phyloP scores from a whole-genome alignment of 2,329 filamentous ascomycete genomes.

The Fusarium vanettenii region DNA sequence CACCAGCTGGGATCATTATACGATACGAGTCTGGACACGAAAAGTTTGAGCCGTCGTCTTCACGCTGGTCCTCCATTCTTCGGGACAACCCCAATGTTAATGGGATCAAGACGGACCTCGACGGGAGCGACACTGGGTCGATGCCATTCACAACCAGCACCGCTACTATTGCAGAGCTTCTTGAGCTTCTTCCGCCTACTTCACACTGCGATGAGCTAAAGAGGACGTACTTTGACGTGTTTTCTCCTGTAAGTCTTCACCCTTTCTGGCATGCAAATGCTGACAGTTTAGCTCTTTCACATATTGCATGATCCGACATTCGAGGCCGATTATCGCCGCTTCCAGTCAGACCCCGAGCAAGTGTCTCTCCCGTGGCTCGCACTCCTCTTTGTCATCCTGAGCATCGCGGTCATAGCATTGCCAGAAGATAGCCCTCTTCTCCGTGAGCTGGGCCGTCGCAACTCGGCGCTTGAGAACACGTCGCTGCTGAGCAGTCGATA shows the following conservation, averaged over 20 bases:
- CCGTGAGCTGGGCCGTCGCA: not conserved
- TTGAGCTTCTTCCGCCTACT: not conserved
- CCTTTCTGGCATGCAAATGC: not conserved
- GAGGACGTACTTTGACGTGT: not conserved
- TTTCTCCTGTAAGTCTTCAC: not conserved
- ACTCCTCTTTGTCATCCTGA: not conserved
- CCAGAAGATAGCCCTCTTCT: not conserved
- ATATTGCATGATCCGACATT: not conserved
- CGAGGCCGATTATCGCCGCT: not conserved
- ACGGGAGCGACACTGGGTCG: not conserved
- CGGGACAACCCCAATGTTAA: not conserved
- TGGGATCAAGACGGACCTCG: not conserved
- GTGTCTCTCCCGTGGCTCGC: not conserved
- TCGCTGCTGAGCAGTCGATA: conserved; percentile 8
- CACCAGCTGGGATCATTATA: conserved; percentile 1
- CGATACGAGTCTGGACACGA: conserved; percentile 19
- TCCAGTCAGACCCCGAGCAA: not conserved
- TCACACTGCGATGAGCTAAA: not conserved
- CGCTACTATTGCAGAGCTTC: not conserved
- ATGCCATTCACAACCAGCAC: not conserved
- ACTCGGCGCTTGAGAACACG: conserved; percentile 10
- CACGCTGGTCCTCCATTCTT: conserved; percentile 18
- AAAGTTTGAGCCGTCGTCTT: conserved; percentile 14
- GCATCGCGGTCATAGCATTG: not conserved
- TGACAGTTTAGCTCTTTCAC: not conserved